Evolutionary conservation across 1,139 yeast genomes (phyloP).

Genomic region (Wickerhamomyces sp.): DNA sequence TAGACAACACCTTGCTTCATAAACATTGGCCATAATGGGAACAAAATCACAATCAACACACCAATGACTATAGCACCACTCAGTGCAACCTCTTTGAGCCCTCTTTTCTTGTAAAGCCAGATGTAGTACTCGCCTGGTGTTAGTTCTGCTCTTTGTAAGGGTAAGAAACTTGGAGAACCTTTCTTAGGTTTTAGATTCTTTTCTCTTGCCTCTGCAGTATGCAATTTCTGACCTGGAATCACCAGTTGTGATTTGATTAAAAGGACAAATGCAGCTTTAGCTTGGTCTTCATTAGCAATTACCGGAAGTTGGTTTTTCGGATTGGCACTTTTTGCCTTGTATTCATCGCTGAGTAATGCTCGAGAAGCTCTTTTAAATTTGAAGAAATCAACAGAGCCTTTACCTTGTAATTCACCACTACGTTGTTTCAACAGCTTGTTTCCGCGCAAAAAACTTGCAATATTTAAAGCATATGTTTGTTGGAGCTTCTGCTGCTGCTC

Average conservation of each 20-base stretch:
- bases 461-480: constrained; percentile 41
- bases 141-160: constrained; percentile 64
- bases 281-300: constrained; percentile 47
- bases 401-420: constrained; percentile 68
- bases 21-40: constrained; percentile 93
- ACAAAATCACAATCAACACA: constrained; percentile 73
- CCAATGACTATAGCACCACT: constrained; percentile 59
- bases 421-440: constrained; percentile 69
- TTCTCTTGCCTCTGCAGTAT: constrained; percentile 64
- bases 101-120: constrained; percentile 83
- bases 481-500: constrained; percentile 16
- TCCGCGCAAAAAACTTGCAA: constrained; percentile 70
- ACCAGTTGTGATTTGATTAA: constrained; percentile 74
- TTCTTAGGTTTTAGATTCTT: constrained; percentile 63
- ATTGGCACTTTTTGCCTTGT: constrained; percentile 50
- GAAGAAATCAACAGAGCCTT: constrained; percentile 68
- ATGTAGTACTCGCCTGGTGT: constrained; percentile 77
- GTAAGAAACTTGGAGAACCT: constrained; percentile 68
- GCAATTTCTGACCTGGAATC: constrained; percentile 69
- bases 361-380: constrained; percentile 79
- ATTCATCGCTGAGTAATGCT: constrained; percentile 72
- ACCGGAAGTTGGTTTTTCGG: constrained; percentile 57
- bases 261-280: constrained; percentile 57
- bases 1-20: constrained; percentile 94
- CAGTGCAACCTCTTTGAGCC: constrained; percentile 59